Percentiles rank a stretch among this genome's conserved stretches.
Conservation (phyloP, 2,329 filamentous ascomycete genomes). For the Clarireedia hainanense region DNA sequence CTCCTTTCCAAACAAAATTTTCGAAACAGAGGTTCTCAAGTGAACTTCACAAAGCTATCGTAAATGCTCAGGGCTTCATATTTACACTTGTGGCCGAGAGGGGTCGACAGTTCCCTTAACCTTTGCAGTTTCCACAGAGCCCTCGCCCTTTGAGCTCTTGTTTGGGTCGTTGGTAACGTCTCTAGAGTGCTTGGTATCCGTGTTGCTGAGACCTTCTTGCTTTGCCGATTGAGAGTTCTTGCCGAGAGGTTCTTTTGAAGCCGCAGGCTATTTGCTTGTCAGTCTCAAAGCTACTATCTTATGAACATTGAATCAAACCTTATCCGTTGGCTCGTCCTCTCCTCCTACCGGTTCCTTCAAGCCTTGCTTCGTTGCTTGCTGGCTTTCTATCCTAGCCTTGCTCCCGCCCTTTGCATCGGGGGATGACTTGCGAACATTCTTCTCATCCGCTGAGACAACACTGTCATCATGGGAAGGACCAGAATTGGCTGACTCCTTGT, state of each 20-base stretch:
- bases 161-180: constrained; percentile 35
- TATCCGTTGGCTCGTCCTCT: constrained; percentile 18
- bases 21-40: no score
- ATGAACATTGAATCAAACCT: constrained; percentile 11
- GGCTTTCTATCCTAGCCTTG: constrained; percentile 33
- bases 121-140: constrained; percentile 47
- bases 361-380: constrained; percentile 23
- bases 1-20: neutral
- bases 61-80: no score
- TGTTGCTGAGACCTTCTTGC: constrained; percentile 44
- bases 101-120: constrained; percentile 39
- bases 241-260: constrained; percentile 27
- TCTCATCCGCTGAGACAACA: constrained; percentile 22
- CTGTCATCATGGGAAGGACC: constrained; percentile 29
- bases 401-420: constrained; percentile 32
- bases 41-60: no score
- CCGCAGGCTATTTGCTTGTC: constrained; percentile 16
- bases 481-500: constrained; percentile 23
- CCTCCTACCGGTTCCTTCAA: constrained; percentile 10
- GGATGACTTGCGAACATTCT: constrained; percentile 27
- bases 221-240: constrained; percentile 40
- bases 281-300: neutral
- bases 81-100: constrained; percentile 22
- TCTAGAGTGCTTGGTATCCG: constrained; percentile 42
- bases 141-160: constrained; percentile 51